These are phyloP conservation scores for Phytophthora ramorum DNA, from an alignment of 352 stramenopile species.

Conservation along the genomic window DNA sequence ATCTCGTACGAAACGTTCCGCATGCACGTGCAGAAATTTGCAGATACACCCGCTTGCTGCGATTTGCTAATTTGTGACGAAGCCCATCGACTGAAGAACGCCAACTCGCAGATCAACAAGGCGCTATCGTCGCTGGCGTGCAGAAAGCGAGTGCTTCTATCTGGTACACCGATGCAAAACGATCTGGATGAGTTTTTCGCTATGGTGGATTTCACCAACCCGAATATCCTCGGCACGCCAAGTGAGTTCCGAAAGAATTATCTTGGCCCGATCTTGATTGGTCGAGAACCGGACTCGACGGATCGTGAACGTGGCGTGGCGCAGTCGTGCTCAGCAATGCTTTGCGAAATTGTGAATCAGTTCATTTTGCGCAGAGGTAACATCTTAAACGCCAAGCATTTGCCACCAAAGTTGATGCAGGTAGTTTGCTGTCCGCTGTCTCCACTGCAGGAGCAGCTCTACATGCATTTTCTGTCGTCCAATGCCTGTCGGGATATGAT, in stretches of 20 bases:
- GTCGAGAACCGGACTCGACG: conserved; percentile 91
- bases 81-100: conserved; percentile 98
- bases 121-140: conserved; percentile 85
- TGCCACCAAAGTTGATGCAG: conserved; percentile 98
- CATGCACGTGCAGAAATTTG: conserved; percentile 93
- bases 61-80: conserved; percentile 99
- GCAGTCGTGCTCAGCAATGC: conserved; percentile 92
- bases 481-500: conserved; percentile 97
- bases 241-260: conserved; percentile 96
- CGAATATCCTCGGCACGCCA: conserved; percentile 79
- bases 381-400: conserved; percentile 98
- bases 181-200: conserved; percentile 99
- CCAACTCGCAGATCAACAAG: conserved; percentile 94
- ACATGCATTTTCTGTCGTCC: conserved; percentile 94
- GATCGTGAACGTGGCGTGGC: conserved; percentile 79
- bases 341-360: conserved; percentile 97
- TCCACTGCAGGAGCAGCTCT: conserved; percentile 96
- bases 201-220: conserved; percentile 95
- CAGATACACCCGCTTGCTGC: conserved; percentile 86
- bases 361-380: conserved; percentile 99
- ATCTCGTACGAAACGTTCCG: conserved; percentile 94
- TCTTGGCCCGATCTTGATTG: conserved; percentile 88
- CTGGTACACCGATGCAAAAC: conserved; percentile 99
- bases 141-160: conserved; percentile 94
- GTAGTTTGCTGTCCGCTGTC: conserved; percentile 98